Evolutionary conservation across 306 rosid genomes (phyloP), one percentile per base, ranked within the genome.

Genomic region (Spatholobus suberectus): DNA sequence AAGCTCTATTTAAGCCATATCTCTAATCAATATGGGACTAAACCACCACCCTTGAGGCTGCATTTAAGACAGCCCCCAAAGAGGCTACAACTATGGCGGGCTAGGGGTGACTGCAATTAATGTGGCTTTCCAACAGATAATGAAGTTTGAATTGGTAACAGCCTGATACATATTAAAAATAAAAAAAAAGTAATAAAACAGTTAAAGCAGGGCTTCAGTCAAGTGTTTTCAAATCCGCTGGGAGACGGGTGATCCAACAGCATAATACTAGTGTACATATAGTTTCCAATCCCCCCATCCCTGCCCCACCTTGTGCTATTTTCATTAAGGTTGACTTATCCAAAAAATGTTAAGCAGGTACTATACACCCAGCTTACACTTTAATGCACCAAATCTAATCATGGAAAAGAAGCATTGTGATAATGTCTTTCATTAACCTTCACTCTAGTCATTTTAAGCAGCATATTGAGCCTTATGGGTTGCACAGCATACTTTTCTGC

Each of bases 401-500:
- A 41, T 46, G 32, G 49, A 78, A 80, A 78, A 46, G 44, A 86
- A 59, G 58, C 41, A 34, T n/a, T 63, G 17, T 11, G 38, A 83
- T 23, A 29, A 70, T 73, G 35, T 34, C 68, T 46, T 46, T 72
- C 49, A 72, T 81, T 87, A 76, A 95, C 99, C 99, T 95, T 92
- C 85, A 95, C 96, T 88, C 97, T 89, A 29, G 96, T 92, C 92
- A 95, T 89, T 86, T 93, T 95, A 78, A 93, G 86, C 81, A 95
- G 91, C 78, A 90, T 85, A 75, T 84, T 88, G 85, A 95, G 88
- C 87, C 97, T 93, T 89, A 93, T 86, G 44, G 98, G 96, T 74
- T 90, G 97, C 57, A 93, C 89, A 70, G 97, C 87, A 83, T 92
- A 95, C 83, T 89, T 92, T 89, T 93, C 99, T 52, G 98, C 98